Conservation (phyloP, 306 rosid genomes). For the Medicago ruthenica region DNA sequence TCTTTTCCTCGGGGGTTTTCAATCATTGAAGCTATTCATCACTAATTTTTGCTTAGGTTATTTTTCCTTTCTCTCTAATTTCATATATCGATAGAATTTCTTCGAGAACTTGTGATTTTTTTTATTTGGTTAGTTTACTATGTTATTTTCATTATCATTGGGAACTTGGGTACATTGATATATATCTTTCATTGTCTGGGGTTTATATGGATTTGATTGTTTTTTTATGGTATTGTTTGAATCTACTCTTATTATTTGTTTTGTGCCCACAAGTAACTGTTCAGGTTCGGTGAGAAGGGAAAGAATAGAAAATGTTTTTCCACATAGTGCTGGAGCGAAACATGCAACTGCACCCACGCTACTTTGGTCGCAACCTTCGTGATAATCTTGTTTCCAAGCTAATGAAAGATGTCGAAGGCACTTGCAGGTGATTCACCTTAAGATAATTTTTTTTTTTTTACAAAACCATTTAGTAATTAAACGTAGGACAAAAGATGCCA, state of each 20-base stretch:
- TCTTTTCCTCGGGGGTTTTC: too few species aligned
- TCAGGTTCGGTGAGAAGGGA: conserved; percentile 7
- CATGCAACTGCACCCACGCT: conserved; percentile 96
- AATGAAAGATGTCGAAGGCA: conserved; percentile 98
- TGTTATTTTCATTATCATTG: too few species aligned
- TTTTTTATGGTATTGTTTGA: background rate
- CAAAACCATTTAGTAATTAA: too few species aligned
- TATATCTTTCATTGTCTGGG: too few species aligned
- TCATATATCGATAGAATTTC: background rate
- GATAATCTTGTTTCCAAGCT: conserved; percentile 89
- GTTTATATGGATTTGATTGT: background rate
- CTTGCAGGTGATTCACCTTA: conserved; percentile 69
- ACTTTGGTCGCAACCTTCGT: conserved; percentile 90
- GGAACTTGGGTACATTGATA: too few species aligned
- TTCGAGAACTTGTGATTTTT: too few species aligned
- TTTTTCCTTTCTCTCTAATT: background rate
- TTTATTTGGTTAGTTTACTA: background rate
- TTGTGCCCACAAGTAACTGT: background rate
- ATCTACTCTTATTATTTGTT: background rate
- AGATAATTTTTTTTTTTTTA: background rate
- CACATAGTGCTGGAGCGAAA: conserved; percentile 94
- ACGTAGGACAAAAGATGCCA: too few species aligned
- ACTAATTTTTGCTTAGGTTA: too few species aligned
- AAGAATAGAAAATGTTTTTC: conserved; percentile 66
- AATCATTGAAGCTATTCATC: too few species aligned